Base-by-base conservation (phyloP, 2,329 filamentous ascomycete species). In the Incumbomyces delicatus region DNA sequence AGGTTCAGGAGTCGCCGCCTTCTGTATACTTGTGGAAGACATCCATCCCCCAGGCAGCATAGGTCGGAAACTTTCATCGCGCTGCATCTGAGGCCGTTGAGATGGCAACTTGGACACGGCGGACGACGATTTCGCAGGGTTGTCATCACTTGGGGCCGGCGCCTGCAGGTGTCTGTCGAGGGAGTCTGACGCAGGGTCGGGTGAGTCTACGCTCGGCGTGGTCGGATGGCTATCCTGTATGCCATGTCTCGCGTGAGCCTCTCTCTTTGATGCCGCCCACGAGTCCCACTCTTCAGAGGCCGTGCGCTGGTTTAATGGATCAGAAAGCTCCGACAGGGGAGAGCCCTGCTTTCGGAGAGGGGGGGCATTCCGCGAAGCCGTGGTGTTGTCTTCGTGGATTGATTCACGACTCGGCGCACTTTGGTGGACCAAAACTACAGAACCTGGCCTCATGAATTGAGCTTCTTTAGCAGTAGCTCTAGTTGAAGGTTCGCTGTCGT, bases 11-110 rank as follows among this genome's bases (percentile, higher is more conserved):
- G 47, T 46, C 13, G n/a, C 41, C 34, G 38, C 30, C 1, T 35
- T 44, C 44, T 50, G 14, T 16, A 46, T 47, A 50, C 58, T 67
- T 2, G 65, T 63, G 49, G 65, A 72, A 29, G 73, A 76, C 44
- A 74, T 67, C 74, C 73, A 76, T 44, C 69, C 70, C 17, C 74
- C 74, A 33, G 74, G 74, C 29, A 76, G 57, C 44, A 71, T 64
- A 12, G 74, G 74, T 45, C 69, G 64, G 53, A 76, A 77, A 50
- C 69, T 72, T 36, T 58, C 57, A 39, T 62, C 57, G 22, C 63
- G 60, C 33, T 53, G 55, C 13, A 60, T 54, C 17, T 49, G 27
- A 13, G 65, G 66, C 35, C 63, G 42, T 12, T 36, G 22, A 8
- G 42, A 37, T 30, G 42, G 20, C 16, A 38, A 20, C 16, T 34